Percentiles rank a stretch among this genome's conserved stretches.
Evolutionary conservation across 2,329 filamentous ascomycete genomes (phyloP).

Genomic region (Ophiostoma tasmaniense): DNA sequence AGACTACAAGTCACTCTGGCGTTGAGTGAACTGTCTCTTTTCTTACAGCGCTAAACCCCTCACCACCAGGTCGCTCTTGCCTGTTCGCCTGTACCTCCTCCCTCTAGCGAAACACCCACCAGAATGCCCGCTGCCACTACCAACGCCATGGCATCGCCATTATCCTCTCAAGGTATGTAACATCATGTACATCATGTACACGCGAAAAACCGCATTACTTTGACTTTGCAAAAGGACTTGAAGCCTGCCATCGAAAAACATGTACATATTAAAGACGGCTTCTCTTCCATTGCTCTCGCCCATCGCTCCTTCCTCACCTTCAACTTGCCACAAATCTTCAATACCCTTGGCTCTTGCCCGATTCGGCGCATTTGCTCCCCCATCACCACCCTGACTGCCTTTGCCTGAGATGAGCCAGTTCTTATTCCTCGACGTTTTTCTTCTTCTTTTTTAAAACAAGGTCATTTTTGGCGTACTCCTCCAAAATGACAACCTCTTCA

Average conservation of each 20-base stretch:
- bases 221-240: too few relatives aligned
- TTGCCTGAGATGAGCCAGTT: background rate
- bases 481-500: background rate
- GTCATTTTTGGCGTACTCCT: background rate
- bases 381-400: background rate
- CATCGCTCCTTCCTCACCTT: background rate
- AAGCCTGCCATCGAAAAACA: too few relatives aligned
- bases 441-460: background rate
- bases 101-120: background rate
- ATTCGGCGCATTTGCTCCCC: background rate
- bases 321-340: background rate
- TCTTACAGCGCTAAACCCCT: background rate
- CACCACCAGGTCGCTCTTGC: background rate
- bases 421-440: background rate
- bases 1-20: background rate
- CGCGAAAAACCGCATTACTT: background rate
- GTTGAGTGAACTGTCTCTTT: background rate
- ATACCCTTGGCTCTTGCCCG: background rate
- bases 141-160: conserved; percentile 25
- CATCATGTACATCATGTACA: too few relatives aligned
- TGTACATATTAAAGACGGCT: background rate
- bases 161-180: conserved; percentile 27
- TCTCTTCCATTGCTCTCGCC: background rate
- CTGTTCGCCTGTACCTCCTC: background rate
- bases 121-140: conserved; percentile 15